Conservation (phyloP, 768 basidiomycete species). For the Lentinula sp. region DNA sequence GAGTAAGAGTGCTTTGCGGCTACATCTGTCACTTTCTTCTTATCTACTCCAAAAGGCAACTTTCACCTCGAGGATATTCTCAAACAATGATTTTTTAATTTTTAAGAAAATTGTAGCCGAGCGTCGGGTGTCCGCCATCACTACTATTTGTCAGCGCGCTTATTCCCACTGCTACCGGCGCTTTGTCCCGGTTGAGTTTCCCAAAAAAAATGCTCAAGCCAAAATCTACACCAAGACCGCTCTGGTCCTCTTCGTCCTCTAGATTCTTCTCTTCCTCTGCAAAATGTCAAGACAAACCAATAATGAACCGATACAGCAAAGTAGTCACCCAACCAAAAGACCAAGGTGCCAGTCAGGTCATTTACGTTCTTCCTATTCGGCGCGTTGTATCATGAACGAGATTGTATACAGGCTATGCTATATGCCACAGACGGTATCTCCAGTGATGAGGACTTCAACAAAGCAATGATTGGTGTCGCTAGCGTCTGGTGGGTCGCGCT, state of each 20-base stretch:
- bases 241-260: slow-evolving; percentile 21
- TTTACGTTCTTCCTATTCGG: background rate
- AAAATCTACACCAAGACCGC: slow-evolving; percentile 5
- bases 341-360: slow-evolving; percentile 91
- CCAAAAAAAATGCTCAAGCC: background rate
- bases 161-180: background rate
- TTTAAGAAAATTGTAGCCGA: background rate
- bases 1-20: background rate
- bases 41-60: background rate
- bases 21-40: background rate
- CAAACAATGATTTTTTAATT: background rate
- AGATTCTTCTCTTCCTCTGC: slow-evolving; percentile 28
- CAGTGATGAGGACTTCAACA: slow-evolving; percentile 79
- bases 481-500: slow-evolving; percentile 78
- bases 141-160: background rate
- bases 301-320: slow-evolving; percentile 71
- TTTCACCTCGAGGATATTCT: background rate
- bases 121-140: background rate
- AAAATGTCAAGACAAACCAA: slow-evolving; percentile 31
- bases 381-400: background rate
- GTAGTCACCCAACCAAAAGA: slow-evolving; percentile 86
- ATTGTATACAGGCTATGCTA: slow-evolving; percentile 81
- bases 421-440: slow-evolving; percentile 95
- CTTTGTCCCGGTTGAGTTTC: background rate
- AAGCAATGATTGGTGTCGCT: slow-evolving; percentile 96